Percentiles rank a stretch among this genome's conserved stretches.
Conservation (phyloP, 2,329 filamentous ascomycete genomes). For the Malbranchea cinnamomea region DNA sequence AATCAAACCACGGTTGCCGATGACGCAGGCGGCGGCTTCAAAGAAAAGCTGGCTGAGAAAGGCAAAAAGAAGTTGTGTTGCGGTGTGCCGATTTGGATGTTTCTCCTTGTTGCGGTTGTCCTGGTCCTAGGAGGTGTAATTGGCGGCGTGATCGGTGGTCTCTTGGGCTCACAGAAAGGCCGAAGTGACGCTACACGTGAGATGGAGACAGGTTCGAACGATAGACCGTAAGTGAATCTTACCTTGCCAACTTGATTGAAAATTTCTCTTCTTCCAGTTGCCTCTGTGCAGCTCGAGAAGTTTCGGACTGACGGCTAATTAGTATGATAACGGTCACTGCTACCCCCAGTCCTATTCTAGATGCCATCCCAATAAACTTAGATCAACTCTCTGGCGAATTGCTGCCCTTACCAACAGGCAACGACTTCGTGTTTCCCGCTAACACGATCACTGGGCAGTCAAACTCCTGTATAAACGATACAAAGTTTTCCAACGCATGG, state of each 20-base stretch:
- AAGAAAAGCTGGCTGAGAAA: conserved; percentile 31
- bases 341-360: conserved; percentile 34
- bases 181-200: conserved; percentile 8
- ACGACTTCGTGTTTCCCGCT: conserved; percentile 34
- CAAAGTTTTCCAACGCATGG: conserved; percentile 35
- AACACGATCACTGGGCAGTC: conserved; percentile 32
- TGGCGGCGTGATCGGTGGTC: conserved; percentile 39
- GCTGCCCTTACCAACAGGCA: conserved; percentile 35
- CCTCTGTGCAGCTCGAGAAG: too few species aligned
- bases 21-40: conserved; percentile 20
- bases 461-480: conserved; percentile 34
- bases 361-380: conserved; percentile 37
- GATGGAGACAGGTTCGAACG: conserved; percentile 7
- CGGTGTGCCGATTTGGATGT: conserved; percentile 37
- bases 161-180: conserved; percentile 32
- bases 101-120: conserved; percentile 32
- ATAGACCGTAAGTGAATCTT: conserved; percentile 7
- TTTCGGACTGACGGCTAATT: not conserved
- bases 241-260: too few species aligned
- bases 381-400: conserved; percentile 30
- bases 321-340: conserved; percentile 24
- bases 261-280: not conserved
- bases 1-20: conserved; percentile 11
- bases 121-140: conserved; percentile 36
- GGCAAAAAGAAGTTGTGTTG: conserved; percentile 30